A percentile compares a stretch with the other conserved stretches of the same genome.
phyloP scores from a whole-genome alignment of 1,284 basidiomycete species.

The Boletellus deceptivus region DNA sequence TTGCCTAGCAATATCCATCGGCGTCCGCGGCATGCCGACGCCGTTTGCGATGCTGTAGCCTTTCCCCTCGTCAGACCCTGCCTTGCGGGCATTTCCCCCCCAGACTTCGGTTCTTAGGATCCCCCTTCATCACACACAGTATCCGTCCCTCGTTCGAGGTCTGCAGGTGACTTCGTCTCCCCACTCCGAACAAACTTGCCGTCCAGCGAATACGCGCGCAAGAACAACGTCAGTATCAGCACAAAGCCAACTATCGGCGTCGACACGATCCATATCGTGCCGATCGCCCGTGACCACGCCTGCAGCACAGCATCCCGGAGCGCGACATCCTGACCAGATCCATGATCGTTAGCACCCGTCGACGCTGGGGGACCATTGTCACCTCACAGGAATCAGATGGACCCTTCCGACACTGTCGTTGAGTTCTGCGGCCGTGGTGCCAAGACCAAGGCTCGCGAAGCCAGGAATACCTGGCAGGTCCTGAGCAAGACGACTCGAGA shows the following conservation, averaged over 20 bases:
- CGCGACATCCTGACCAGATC: constrained; percentile 42
- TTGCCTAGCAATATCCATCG: too few relatives aligned
- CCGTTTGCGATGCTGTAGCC: too few relatives aligned
- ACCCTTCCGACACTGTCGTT: constrained; percentile 55
- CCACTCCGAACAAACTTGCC: constrained; percentile 49
- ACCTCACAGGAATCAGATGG: constrained; percentile 50
- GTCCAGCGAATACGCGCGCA: constrained; percentile 62
- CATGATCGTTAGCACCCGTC: constrained; percentile 1
- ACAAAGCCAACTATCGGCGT: constrained; percentile 61
- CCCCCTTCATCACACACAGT: too few relatives aligned
- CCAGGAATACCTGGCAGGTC: constrained; percentile 50
- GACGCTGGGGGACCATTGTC: neutral
- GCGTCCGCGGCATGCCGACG: too few relatives aligned
- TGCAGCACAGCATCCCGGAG: constrained; percentile 55
- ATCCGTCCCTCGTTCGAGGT: constrained; percentile 8
- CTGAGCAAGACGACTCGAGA: constrained; percentile 54
- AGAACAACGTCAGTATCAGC: constrained; percentile 57
- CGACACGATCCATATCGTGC: constrained; percentile 70
- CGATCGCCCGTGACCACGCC: constrained; percentile 69
- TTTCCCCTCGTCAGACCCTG: too few relatives aligned
- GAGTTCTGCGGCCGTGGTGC: constrained; percentile 54
- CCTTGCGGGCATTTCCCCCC: too few relatives aligned
- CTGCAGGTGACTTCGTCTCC: constrained; percentile 23
- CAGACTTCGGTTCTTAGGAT: too few relatives aligned
- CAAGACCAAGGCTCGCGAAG: constrained; percentile 35